Evolutionary conservation across 177 flowering plant species (phyloP).

Genomic region (Tripterygium wilfordii): DNA sequence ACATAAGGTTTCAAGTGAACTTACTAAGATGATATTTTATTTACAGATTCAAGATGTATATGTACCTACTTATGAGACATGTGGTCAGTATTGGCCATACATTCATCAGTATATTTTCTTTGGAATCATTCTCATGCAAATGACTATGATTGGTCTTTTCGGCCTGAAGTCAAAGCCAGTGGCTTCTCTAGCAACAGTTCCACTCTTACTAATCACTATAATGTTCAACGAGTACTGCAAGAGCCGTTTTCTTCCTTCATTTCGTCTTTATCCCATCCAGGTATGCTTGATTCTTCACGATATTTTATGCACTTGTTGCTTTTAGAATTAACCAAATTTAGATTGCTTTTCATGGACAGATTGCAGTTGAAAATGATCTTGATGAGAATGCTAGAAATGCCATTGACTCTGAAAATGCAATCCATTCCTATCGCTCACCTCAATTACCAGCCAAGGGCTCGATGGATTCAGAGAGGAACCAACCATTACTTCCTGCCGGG

Average conservation of each 20-base stretch:
- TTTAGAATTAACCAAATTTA: no score
- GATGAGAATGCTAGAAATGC: slow-evolving; percentile 45
- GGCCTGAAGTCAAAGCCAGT: slow-evolving; percentile 82
- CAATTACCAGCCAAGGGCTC: slow-evolving; percentile 30
- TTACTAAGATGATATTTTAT: no score
- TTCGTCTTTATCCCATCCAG: slow-evolving; percentile 53
- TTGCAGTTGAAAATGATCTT: slow-evolving; percentile 48
- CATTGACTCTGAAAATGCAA: slow-evolving; percentile 26
- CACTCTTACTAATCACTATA: slow-evolving; percentile 56
- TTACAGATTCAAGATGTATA: slow-evolving; percentile 85
- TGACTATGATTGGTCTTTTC: slow-evolving; percentile 84
- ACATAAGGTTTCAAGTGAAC: no score
- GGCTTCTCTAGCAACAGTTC: slow-evolving; percentile 64
- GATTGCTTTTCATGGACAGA: slow-evolving; percentile 27
- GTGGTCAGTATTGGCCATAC: slow-evolving; percentile 81
- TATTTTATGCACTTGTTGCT: no score
- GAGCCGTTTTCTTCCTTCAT: slow-evolving; percentile 78
- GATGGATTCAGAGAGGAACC: slow-evolving; percentile 25
- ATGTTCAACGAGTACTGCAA: slow-evolving; percentile 85
- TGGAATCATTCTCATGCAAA: slow-evolving; percentile 74
- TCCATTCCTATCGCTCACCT: slow-evolving; percentile 49
- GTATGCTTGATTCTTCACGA: slow-evolving; percentile 21
- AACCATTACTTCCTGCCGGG: slow-evolving; percentile 34
- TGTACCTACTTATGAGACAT: slow-evolving; percentile 61
- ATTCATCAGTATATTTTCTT: slow-evolving; percentile 64